phyloP scores from a whole-genome alignment of 1,284 basidiomycete species.

The Volvariella volvacea region DNA sequence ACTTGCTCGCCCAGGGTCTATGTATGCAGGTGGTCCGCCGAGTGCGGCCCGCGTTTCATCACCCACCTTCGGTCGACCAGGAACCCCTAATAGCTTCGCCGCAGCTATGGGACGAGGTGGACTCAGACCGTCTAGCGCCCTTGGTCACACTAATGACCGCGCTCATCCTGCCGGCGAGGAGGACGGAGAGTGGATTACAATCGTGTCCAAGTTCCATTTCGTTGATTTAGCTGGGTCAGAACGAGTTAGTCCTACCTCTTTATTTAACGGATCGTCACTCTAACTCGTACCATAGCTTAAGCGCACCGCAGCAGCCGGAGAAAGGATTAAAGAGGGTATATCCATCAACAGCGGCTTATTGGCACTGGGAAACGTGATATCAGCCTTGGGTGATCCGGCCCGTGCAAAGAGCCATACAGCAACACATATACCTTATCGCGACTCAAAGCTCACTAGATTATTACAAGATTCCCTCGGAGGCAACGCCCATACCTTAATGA shows the following conservation, averaged over 20 bases:
- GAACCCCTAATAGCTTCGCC: conserved; percentile 67
- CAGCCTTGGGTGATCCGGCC: conserved; percentile 92
- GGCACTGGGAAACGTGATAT: conserved; percentile 97
- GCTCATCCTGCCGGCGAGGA: conserved; percentile 48
- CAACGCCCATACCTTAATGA: conserved; percentile 98
- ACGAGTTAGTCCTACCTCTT: conserved; percentile 47
- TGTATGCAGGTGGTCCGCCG: conserved; percentile 40
- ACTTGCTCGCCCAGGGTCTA: conserved; percentile 69
- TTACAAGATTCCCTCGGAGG: conserved; percentile 98
- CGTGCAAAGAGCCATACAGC: conserved; percentile 70
- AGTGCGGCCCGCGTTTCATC: conserved; percentile 52
- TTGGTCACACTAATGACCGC: conserved; percentile 52
- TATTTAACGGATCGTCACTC: conserved; percentile 10
- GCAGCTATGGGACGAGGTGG: conserved; percentile 64
- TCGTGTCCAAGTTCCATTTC: conserved; percentile 97
- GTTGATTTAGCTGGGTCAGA: conserved; percentile 97
- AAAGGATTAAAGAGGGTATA: conserved; percentile 95
- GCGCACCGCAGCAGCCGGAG: conserved; percentile 88
- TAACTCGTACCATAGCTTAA: conserved; percentile 55
- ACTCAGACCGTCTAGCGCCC: conserved; percentile 69
- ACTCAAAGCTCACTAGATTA: conserved; percentile 91
- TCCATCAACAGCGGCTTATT: conserved; percentile 96
- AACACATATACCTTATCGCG: conserved; percentile 91
- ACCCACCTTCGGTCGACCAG: conserved; percentile 67
- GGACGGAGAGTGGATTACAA: conserved; percentile 77